A percentile compares a stretch with the other conserved stretches of the same genome.
phyloP scores from a whole-genome alignment of 768 basidiomycete species.

The Cystofilobasidium bisporidii region DNA sequence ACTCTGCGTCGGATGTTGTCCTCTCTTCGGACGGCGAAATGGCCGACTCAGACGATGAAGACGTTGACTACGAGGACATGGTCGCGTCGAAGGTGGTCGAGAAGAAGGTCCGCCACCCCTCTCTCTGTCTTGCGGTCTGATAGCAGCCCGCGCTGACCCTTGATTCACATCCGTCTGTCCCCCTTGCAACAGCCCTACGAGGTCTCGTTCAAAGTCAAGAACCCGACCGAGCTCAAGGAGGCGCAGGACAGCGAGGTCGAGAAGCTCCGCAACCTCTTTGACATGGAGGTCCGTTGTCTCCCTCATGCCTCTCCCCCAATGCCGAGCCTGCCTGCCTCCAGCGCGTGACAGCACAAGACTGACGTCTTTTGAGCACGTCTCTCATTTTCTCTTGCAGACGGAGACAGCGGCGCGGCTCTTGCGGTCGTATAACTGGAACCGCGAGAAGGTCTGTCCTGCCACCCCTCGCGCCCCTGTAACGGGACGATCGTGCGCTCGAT shows the following conservation, averaged over 20 bases:
- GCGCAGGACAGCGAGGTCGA: conserved; percentile 70
- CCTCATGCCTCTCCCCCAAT: neutral
- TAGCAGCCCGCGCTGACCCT: neutral
- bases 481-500: too few species aligned
- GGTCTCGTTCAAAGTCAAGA: conserved; percentile 69
- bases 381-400: conserved; percentile 42
- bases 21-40: conserved; percentile 18
- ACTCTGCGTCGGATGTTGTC: conserved; percentile 22
- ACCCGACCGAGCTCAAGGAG: conserved; percentile 61
- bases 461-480: too few species aligned
- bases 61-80: conserved; percentile 25
- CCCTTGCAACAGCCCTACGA: conserved; percentile 54
- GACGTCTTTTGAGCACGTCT: neutral
- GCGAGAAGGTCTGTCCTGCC: conserved; percentile 59
- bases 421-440: conserved; percentile 84
- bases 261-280: conserved; percentile 78
- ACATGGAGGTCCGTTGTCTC: conserved; percentile 65
- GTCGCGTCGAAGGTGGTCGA: conserved; percentile 19
- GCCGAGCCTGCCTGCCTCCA: too few species aligned
- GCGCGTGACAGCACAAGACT: too few species aligned
- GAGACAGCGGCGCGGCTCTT: conserved; percentile 67
- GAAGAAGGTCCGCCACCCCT: conserved; percentile 18
- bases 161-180: neutral
- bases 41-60: conserved; percentile 23
- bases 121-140: neutral